phyloP scores from a whole-genome alignment of 495 filamentous ascomycete species.

The Penicillium paxilli region DNA sequence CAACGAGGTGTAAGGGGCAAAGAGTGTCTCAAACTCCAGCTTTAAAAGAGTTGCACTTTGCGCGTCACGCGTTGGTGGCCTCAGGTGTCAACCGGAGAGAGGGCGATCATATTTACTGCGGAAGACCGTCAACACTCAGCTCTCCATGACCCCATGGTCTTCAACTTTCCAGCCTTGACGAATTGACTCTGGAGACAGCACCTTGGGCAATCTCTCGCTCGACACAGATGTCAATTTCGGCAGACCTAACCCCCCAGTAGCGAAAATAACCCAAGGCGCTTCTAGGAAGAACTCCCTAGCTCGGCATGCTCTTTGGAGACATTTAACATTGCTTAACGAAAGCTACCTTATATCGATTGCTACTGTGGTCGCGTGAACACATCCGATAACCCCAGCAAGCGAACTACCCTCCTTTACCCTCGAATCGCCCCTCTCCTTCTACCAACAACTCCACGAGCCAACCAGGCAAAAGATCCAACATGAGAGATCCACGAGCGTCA shows the following conservation, averaged over 20 bases:
- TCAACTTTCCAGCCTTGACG: conserved; percentile 4
- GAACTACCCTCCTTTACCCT: background rate
- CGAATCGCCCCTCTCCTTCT: background rate
- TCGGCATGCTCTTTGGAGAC: conserved; percentile 4
- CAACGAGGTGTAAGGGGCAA: no score
- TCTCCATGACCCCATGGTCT: conserved; percentile 2
- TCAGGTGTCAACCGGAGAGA: conserved; percentile 29
- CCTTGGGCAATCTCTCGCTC: background rate
- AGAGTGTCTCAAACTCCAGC: no score
- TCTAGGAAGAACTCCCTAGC: conserved; percentile 2
- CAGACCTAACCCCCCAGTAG: background rate
- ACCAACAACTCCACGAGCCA: background rate
- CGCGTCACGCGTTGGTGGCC: conserved; percentile 36
- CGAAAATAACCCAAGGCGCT: background rate
- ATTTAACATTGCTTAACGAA: background rate
- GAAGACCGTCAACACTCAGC: conserved; percentile 5
- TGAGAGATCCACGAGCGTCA: conserved; percentile 41
- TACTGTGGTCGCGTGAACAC: background rate
- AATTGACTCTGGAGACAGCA: background rate
- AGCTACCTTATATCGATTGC: background rate
- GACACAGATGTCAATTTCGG: background rate
- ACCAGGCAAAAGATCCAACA: conserved; percentile 11
- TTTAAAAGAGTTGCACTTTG: conserved; percentile 13
- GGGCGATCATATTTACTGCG: conserved; percentile 22
- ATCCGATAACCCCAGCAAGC: conserved; percentile 1